phyloP scores from a whole-genome alignment of 306 rosid genomes.

The Hylodesmum podocarpum region DNA sequence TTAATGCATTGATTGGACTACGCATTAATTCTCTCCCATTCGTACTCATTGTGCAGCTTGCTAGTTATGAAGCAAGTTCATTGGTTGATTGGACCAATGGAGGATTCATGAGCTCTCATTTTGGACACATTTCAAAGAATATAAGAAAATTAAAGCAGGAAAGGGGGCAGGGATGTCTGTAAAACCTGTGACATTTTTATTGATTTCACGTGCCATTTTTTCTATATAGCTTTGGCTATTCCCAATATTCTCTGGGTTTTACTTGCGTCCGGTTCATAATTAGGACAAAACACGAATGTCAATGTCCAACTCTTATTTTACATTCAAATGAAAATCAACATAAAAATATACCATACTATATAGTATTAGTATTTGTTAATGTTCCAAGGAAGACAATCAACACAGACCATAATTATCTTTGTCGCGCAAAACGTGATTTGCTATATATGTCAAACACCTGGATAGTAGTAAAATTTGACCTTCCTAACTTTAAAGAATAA shows the following conservation, averaged over 20 bases:
- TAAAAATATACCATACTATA: background rate
- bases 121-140: slow-evolving; percentile 20
- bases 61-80: slow-evolving; percentile 17
- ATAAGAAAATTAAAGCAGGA: slow-evolving; percentile 4
- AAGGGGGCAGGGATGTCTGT: slow-evolving; percentile 44
- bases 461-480: too few relatives aligned
- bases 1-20: slow-evolving; percentile 4
- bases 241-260: slow-evolving; percentile 42
- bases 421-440: slow-evolving; percentile 23
- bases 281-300: slow-evolving; percentile 26
- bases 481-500: too few relatives aligned
- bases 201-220: slow-evolving; percentile 42
- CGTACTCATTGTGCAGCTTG: slow-evolving; percentile 8
- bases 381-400: slow-evolving; percentile 14
- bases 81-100: slow-evolving; percentile 32
- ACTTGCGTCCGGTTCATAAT: slow-evolving; percentile 11
- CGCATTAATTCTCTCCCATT: slow-evolving; percentile 25
- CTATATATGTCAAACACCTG: slow-evolving; percentile 41
- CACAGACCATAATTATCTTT: slow-evolving; percentile 40
- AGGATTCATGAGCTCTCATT: slow-evolving; percentile 27
- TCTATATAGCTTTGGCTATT: slow-evolving; percentile 24
- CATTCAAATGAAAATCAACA: background rate
- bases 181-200: slow-evolving; percentile 40
- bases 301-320: slow-evolving; percentile 21
- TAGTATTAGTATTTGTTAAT: background rate